Evolutionary conservation across 306 rosid species (phyloP).

Genomic region (Glycine latifolia): DNA sequence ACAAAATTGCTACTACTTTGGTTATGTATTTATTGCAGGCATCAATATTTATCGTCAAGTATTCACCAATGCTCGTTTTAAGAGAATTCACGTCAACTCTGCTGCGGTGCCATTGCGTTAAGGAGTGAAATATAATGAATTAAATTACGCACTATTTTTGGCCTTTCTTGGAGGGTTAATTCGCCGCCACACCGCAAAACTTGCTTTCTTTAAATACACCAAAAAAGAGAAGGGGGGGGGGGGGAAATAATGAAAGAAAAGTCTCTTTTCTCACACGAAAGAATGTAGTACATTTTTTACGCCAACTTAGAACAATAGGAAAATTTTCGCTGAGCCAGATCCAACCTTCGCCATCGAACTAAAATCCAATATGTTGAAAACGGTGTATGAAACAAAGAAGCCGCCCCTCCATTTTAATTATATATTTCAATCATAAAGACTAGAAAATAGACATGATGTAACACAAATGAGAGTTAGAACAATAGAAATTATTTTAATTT

Average conservation of each 20-base stretch:
- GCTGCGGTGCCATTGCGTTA: conserved; percentile 47
- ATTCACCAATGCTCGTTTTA: not conserved
- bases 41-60: not conserved
- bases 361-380: not conserved
- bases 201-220: not conserved
- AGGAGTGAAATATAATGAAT: not conserved
- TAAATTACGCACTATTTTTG: not conserved
- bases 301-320: not conserved
- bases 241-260: too few relatives aligned
- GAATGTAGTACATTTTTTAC: too few relatives aligned
- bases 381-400: conserved; percentile 27
- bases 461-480: not conserved
- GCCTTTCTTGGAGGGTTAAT: too few relatives aligned
- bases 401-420: not conserved
- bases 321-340: too few relatives aligned
- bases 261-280: too few relatives aligned
- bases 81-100: not conserved
- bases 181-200: conserved; percentile 34
- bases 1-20: too few relatives aligned
- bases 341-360: too few relatives aligned
- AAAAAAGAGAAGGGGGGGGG: not conserved
- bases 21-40: too few relatives aligned
- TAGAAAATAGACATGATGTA: not conserved
- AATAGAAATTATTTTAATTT: too few relatives aligned
- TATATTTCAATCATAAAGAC: not conserved